Evolutionary conservation across 306 rosid genomes (phyloP).

Genomic region (Dalbergia cochinchinensis): DNA sequence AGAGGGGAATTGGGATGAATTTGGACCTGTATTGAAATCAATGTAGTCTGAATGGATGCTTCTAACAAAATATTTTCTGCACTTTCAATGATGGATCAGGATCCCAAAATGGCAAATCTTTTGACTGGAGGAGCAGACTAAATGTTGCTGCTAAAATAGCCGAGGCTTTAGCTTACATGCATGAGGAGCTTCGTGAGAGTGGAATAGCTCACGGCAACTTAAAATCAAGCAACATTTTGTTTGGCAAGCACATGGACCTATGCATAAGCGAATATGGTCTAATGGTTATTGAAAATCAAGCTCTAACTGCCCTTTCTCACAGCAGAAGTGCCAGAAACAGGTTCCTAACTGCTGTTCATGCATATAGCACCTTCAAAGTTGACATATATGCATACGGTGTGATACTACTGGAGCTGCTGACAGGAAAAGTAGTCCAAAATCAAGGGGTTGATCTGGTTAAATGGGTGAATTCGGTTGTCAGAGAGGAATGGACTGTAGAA

Average conservation of each 20-base stretch:
- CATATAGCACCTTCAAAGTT: constrained; percentile 53
- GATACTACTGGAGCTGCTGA: constrained; percentile 66
- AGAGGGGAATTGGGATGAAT: too few species aligned
- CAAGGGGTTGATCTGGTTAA: constrained; percentile 54
- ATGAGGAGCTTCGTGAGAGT: constrained; percentile 53
- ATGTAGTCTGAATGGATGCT: background rate
- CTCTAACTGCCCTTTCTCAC: constrained; percentile 27
- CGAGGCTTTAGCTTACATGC: constrained; percentile 63
- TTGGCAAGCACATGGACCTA: constrained; percentile 57
- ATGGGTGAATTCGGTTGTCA: constrained; percentile 63
- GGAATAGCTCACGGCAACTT: constrained; percentile 63
- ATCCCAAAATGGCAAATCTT: constrained; percentile 49
- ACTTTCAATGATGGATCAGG: constrained; percentile 33
- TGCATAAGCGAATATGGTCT: constrained; percentile 69
- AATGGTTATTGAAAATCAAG: constrained; percentile 56
- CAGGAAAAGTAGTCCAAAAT: constrained; percentile 59
- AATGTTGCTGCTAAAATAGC: constrained; percentile 58
- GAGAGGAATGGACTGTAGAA: constrained; percentile 65
- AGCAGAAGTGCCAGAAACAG: constrained; percentile 31
- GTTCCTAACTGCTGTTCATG: background rate
- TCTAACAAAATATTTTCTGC: background rate
- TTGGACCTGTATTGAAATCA: background rate
- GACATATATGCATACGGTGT: constrained; percentile 66
- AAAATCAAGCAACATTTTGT: constrained; percentile 65
- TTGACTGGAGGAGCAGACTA: constrained; percentile 66